Percentiles rank a stretch among this genome's conserved stretches.
Conservation (phyloP, 164 flowering plant species). For the Amborella trichopoda region DNA sequence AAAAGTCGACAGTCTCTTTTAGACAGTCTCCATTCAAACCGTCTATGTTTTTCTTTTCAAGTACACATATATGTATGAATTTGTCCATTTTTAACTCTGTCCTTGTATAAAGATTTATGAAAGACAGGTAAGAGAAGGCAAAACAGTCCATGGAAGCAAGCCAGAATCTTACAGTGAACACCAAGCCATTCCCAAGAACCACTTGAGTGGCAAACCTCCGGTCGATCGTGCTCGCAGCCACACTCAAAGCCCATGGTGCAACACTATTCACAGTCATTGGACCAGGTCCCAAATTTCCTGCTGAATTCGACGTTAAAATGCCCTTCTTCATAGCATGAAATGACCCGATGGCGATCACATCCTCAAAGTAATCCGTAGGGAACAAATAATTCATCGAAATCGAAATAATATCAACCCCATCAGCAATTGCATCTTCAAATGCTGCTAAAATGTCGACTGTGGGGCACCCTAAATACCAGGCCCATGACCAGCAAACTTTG, state of each 20-base stretch:
- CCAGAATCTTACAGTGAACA: constrained; percentile 24
- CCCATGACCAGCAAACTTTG: constrained; percentile 60
- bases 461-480: constrained; percentile 32
- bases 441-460: constrained; percentile 63
- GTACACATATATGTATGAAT: constrained; percentile 16
- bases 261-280: constrained; percentile 21
- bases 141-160: no score
- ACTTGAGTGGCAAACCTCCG: constrained; percentile 38
- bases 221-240: constrained; percentile 61
- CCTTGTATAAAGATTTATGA: no score
- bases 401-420: constrained; percentile 77
- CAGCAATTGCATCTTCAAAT: constrained; percentile 70
- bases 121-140: no score
- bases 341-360: constrained; percentile 44
- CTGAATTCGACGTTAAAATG: constrained; percentile 46
- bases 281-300: constrained; percentile 64
- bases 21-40: no score
- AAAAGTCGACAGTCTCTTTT: no score
- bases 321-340: constrained; percentile 72
- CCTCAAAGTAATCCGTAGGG: constrained; percentile 10
- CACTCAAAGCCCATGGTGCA: constrained; percentile 79
- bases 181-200: constrained; percentile 45
- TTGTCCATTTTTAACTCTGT: constrained; percentile 15
- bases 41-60: constrained; percentile 10
- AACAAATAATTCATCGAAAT: constrained; percentile 42